These are phyloP conservation scores for Microthyrium microscopicum DNA, from an alignment of 2,329 filamentous ascomycete genomes.

Conservation along the genomic window DNA sequence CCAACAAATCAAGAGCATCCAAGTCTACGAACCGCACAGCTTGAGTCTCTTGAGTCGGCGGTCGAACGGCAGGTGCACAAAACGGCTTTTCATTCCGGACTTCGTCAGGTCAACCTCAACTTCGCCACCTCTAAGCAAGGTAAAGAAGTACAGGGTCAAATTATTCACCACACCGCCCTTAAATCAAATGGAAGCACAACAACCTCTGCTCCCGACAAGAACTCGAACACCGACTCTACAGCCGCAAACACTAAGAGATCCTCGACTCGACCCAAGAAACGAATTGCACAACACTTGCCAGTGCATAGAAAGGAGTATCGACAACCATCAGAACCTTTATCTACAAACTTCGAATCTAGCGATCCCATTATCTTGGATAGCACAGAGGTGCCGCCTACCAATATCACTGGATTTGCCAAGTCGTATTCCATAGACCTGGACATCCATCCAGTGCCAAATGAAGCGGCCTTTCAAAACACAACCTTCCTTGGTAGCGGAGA, in stretches of 20 bases:
- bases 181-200: neutral
- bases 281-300: constrained; percentile 29
- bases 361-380: too few species aligned
- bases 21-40: constrained; percentile 20
- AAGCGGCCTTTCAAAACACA: constrained; percentile 37
- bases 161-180: neutral
- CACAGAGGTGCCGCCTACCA: too few species aligned
- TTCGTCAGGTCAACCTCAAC: constrained; percentile 16
- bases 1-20: too few species aligned
- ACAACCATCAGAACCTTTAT: constrained; percentile 21
- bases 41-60: constrained; percentile 25
- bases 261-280: constrained; percentile 24
- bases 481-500: constrained; percentile 43
- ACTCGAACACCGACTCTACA: too few species aligned
- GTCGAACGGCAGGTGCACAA: constrained; percentile 19
- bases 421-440: constrained; percentile 38
- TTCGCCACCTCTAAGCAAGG: constrained; percentile 17
- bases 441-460: constrained; percentile 29
- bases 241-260: too few species aligned
- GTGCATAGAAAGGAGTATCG: constrained; percentile 28
- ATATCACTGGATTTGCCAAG: too few species aligned
- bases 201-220: constrained; percentile 11
- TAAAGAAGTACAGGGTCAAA: constrained; percentile 9
- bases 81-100: constrained; percentile 20
- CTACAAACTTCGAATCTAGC: neutral